Evolutionary conservation across 495 filamentous ascomycete genomes (phyloP).

Genomic region (Saxispiralis lemnorum): DNA sequence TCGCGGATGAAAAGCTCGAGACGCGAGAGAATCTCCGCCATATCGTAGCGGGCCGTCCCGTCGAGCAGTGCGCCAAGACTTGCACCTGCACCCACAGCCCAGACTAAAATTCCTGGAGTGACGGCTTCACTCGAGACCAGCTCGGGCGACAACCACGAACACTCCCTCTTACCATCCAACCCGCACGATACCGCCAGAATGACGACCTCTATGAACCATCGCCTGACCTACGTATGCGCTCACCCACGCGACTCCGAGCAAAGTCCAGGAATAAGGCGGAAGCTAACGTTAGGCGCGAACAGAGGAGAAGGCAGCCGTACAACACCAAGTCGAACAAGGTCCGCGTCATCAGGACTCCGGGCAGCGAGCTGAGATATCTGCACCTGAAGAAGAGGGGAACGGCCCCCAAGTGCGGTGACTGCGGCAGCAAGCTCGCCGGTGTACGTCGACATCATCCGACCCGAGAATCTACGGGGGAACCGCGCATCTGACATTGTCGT

Average conservation of each 20-base stretch:
- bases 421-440: constrained; percentile 82
- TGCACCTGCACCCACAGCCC: too few species aligned
- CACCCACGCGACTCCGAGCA: not conserved
- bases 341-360: constrained; percentile 88
- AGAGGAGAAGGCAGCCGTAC: constrained; percentile 33
- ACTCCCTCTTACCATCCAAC: not conserved
- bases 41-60: too few species aligned
- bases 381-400: constrained; percentile 98
- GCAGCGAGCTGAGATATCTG: constrained; percentile 81
- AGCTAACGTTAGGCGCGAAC: not conserved
- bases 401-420: constrained; percentile 96
- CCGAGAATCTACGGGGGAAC: not conserved
- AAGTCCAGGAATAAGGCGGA: not conserved
- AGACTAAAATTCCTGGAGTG: too few species aligned
- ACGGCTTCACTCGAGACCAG: not conserved
- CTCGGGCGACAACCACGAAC: not conserved
- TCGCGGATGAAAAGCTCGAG: too few species aligned
- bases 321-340: constrained; percentile 96
- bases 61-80: too few species aligned
- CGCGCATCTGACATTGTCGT: not conserved
- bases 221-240: not conserved
- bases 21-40: too few species aligned
- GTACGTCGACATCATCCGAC: constrained; percentile 40
- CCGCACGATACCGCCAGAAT: not conserved
- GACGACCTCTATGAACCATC: not conserved